These are phyloP conservation scores for Hypoxylon rubiginosum DNA, from an alignment of 2,329 filamentous ascomycete genomes.

Conservation along the genomic window DNA sequence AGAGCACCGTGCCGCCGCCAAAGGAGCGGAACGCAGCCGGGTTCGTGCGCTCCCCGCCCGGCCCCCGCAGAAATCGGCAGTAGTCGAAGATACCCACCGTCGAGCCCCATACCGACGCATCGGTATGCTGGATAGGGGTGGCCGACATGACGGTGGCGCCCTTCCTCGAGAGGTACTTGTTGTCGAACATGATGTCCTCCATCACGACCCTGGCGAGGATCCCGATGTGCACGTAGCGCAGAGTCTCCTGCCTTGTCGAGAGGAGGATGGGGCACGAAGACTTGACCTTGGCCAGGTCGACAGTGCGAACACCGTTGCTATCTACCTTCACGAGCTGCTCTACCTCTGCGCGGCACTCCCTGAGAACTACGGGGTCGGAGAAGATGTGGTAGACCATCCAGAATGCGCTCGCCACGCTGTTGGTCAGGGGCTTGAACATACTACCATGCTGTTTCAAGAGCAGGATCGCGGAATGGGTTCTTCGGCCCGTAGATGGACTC, in stretches of 20 bases:
- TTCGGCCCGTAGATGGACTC: constrained; percentile 34
- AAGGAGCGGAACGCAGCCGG: constrained; percentile 36
- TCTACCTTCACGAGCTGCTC: constrained; percentile 9
- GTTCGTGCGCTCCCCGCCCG: constrained; percentile 13
- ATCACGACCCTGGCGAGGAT: constrained; percentile 25
- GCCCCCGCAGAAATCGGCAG: constrained; percentile 23
- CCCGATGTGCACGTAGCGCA: constrained; percentile 31
- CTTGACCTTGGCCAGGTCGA: constrained; percentile 29
- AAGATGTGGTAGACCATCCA: constrained; percentile 38
- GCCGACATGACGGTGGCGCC: constrained; percentile 32
- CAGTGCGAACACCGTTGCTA: not conserved
- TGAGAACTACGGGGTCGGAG: constrained; percentile 44
- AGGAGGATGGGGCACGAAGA: constrained; percentile 34
- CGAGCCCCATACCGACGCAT: constrained; percentile 29
- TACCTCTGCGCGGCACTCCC: constrained; percentile 31
- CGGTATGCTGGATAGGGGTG: constrained; percentile 25
- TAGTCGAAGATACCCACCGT: constrained; percentile 30
- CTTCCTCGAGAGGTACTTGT: constrained; percentile 39
- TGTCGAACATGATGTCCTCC: constrained; percentile 32
- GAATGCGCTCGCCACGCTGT: constrained; percentile 24
- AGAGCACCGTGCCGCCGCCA: constrained; percentile 32
- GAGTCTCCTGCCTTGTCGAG: constrained; percentile 35
- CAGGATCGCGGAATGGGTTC: constrained; percentile 36
- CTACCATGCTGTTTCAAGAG: constrained; percentile 35
- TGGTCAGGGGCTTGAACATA: constrained; percentile 17